Conservation (phyloP, 148 eudicot species). For the Chenopodium berlandieri region DNA sequence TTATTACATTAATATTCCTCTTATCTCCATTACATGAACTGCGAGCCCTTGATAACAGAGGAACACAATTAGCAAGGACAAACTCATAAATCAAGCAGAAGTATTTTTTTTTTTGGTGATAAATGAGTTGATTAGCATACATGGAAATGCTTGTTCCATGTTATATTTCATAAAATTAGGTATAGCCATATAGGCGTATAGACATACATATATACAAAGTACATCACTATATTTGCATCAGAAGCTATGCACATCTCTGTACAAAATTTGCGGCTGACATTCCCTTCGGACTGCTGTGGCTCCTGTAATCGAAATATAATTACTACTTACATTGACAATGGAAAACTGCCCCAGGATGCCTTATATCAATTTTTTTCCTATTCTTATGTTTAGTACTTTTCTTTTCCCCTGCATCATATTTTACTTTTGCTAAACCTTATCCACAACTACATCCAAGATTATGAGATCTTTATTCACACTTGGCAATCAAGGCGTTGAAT, state of each 20-base stretch:
- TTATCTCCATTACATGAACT: no score
- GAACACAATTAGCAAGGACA: no score
- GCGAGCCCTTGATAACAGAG: no score
- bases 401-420: slow-evolving; percentile 8
- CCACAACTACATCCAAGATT: slow-evolving; percentile 8
- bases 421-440: slow-evolving; percentile 14
- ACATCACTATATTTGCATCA: not conserved
- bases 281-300: slow-evolving; percentile 22
- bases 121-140: not conserved
- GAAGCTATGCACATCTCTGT: slow-evolving; percentile 26
- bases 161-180: not conserved
- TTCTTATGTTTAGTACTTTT: not conserved
- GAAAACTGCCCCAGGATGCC: not conserved
- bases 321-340: slow-evolving; percentile 16
- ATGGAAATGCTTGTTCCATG: slow-evolving; percentile 8
- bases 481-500: slow-evolving; percentile 52
- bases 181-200: not conserved
- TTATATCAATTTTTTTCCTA: not conserved
- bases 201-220: not conserved
- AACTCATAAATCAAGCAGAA: no score
- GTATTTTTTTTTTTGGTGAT: no score
- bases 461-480: slow-evolving; percentile 30
- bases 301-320: slow-evolving; percentile 11
- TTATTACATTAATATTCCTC: no score
- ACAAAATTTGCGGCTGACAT: slow-evolving; percentile 28